phyloP scores from a whole-genome alignment of 768 basidiomycete genomes.

The Suillus subluteus region DNA sequence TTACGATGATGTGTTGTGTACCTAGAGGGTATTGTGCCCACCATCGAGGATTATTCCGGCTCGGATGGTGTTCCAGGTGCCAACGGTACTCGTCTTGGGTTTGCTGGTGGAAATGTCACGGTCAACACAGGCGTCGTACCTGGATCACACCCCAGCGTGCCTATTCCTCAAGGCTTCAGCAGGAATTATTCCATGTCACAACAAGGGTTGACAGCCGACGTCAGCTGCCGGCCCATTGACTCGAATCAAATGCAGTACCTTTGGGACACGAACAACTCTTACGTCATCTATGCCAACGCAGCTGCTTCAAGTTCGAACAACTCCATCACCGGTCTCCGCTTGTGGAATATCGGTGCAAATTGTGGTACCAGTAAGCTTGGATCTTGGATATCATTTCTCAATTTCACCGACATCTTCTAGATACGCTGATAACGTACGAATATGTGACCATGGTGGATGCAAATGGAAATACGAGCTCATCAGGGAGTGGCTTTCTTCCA shows the following conservation, averaged over 20 bases:
- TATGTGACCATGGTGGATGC: no score
- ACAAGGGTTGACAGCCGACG: slow-evolving; percentile 13
- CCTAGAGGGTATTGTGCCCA: slow-evolving; percentile 9
- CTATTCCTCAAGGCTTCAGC: slow-evolving; percentile 3
- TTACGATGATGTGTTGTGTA: background rate
- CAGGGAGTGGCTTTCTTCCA: no score
- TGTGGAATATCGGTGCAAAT: no score
- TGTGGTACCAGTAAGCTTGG: no score
- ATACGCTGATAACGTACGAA: no score
- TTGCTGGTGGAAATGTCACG: background rate
- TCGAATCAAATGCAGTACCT: slow-evolving; percentile 7
- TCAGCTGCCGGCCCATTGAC: background rate
- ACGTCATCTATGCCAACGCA: no score
- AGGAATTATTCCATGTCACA: slow-evolving; percentile 10
- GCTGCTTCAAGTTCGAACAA: no score
- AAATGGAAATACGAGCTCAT: no score
- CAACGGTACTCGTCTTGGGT: background rate
- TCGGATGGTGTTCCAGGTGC: background rate
- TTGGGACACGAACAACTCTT: background rate
- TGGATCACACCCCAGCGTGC: background rate
- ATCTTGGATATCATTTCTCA: no score
- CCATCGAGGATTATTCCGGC: background rate
- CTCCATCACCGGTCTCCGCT: no score
- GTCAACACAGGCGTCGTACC: background rate
- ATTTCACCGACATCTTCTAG: no score